Evolutionary conservation across 768 basidiomycete genomes (phyloP).

Genomic region (Cantharellus cinnabarinus): DNA sequence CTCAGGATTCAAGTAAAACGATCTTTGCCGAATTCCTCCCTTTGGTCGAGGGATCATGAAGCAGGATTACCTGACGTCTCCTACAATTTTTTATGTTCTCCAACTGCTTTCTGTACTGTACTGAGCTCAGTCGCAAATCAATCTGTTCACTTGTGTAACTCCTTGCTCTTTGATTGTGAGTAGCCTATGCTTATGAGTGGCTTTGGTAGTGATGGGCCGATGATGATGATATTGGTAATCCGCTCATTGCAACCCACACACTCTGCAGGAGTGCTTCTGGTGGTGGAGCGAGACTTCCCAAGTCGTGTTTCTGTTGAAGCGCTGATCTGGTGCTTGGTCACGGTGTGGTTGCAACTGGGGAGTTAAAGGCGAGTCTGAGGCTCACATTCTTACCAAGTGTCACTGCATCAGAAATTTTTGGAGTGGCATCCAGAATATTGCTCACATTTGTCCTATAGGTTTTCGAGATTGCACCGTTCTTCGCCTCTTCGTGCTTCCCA

Average conservation of each 20-base stretch:
- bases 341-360: constrained; percentile 5
- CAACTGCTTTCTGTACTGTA: not conserved
- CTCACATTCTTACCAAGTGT: not conserved
- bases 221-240: constrained; percentile 10
- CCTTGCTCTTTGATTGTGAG: not conserved
- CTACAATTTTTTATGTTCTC: constrained; percentile 1
- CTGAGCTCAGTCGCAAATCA: not conserved
- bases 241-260: constrained; percentile 5
- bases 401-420: too few species aligned
- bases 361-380: constrained; percentile 9
- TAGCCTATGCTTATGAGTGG: too few species aligned
- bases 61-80: constrained; percentile 10
- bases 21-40: constrained; percentile 9
- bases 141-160: not conserved
- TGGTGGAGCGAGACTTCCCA: not conserved
- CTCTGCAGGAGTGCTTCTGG: constrained; percentile 2
- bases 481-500: too few species aligned
- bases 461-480: too few species aligned
- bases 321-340: not conserved
- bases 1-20: constrained; percentile 6
- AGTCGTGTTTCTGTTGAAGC: not conserved
- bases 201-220: not conserved
- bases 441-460: too few species aligned
- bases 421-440: too few species aligned
- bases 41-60: constrained; percentile 8